Base-by-base conservation (phyloP, 495 filamentous ascomycete genomes). In the Platismatia glauca region DNA sequence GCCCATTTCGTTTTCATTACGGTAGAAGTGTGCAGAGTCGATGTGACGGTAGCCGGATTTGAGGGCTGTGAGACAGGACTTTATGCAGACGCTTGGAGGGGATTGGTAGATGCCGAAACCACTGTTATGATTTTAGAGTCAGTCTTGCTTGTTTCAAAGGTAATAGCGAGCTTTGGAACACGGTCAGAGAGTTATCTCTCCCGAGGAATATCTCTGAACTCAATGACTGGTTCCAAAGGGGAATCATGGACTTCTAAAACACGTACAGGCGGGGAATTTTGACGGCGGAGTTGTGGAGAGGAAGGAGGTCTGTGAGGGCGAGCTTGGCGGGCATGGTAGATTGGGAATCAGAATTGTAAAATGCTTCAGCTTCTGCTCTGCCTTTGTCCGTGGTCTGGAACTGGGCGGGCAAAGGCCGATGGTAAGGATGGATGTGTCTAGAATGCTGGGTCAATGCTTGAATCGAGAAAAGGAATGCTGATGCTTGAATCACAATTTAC, bases 71-170 rank as follows among this genome's bases (percentile, higher is more conserved):
- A 79, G 73, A 64, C 78, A 81, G 7, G 85, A 85, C 33, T 78
- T 66, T 20, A 79, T 74, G 71, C 82, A 86, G 60, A 79, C 75
- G 29, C 74, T 62, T 22, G 71, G 57, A 13, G 76, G 76, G 15
- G 82, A 84, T 57, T 79, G 80, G 71, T 85, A 90, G 67, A 90
- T 86, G 46, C 88, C 88, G 67, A 91, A 90, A 18, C 88, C 87
- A n/a, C n/a, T n/a, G n/a, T n/a, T n/a, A n/a, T n/a, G n/a, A n/a
- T n/a, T n/a, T n/a, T n/a, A n/a, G n/a, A n/a, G n/a, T n/a, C n/a
- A n/a, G n/a, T n/a, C n/a, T n/a, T n/a, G n/a, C n/a, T n/a, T n/a
- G n/a, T n/a, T n/a, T n/a, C n/a, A n/a, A n/a, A n/a, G n/a, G n/a
- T n/a, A n/a, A n/a, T n/a, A n/a, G n/a, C n/a, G n/a, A n/a, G n/a